Evolutionary conservation across 2,329 filamentous ascomycete genomes (phyloP).

Genomic region (Neophaeococcomyces mojaviensis): DNA sequence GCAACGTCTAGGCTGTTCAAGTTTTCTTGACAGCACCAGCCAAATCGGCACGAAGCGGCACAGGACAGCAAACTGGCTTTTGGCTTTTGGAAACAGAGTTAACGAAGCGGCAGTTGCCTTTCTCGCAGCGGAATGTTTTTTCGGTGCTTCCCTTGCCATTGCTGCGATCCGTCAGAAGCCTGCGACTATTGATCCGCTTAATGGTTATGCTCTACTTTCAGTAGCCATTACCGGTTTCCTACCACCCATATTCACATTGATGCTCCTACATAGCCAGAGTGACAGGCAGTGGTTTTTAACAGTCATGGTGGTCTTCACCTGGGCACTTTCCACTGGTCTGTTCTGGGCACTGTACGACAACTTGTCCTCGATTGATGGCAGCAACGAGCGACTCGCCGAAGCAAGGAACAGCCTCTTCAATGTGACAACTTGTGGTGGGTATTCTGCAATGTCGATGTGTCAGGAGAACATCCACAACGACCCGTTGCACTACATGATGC

Average conservation of each 20-base stretch:
- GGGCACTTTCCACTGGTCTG: neutral
- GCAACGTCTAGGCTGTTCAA: too few relatives aligned
- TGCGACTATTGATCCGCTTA: neutral
- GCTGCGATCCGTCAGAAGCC: neutral
- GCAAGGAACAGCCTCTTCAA: conserved; percentile 1
- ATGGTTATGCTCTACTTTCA: neutral
- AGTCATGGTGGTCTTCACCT: neutral
- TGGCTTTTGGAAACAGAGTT: neutral
- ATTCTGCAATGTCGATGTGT: neutral
- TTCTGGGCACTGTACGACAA: neutral
- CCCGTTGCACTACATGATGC: neutral
- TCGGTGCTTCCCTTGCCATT: neutral
- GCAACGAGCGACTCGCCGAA: neutral
- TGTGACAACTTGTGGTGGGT: neutral
- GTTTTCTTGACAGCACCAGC: too few relatives aligned
- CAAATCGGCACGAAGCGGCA: too few relatives aligned
- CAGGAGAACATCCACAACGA: conserved; percentile 1
- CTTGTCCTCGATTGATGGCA: neutral
- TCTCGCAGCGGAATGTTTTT: neutral
- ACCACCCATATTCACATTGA: neutral
- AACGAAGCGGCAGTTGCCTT: neutral
- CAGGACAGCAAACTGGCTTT: neutral
- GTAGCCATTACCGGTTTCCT: neutral
- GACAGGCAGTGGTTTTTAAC: neutral
- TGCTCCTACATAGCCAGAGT: neutral